Base-by-base conservation (phyloP, 2,329 filamentous ascomycete species). In the Bipolaris sorokiniana region DNA sequence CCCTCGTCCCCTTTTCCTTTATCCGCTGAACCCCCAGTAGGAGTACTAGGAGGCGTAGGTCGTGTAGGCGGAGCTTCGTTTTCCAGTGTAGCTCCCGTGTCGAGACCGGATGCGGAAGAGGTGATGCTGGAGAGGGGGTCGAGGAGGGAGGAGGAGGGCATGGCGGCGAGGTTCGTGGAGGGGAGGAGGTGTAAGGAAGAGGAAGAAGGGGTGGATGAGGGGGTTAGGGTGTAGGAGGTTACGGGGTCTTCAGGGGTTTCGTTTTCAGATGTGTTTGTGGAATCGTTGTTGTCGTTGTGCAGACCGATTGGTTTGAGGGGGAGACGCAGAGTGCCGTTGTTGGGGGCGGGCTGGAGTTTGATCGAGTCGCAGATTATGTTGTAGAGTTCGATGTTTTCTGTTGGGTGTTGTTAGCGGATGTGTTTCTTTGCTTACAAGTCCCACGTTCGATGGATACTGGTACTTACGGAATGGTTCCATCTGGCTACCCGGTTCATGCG, bases 301-400 rank as follows among this genome's bases (percentile, higher is more conserved):
- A 85, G 71, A 4, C 89, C 89, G 11, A 86, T 71, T 0, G 88
- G 81, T 56, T 82, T 83, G 22, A 94, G 78, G 0, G 90, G 90
- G 11, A 94, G 82, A 10, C 88, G 83, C 5, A 97, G 79, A 0
- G 92, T 97, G 48, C 94, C 94, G 71, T 98, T 98, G 74, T 97
- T 97, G 1, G 90, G 86, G 51, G 83, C 83, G 0, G 92, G 90
- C 4, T 76, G 75, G 55, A 98, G 80, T 11, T 89, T 88, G 23
- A 98, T 78, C 0, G 91, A 93, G 77, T 97, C 93, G 74, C 94
- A 97, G 42, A 98, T 78, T 61, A 98, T 91, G 70, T 97, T 97
- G 79, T 98, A 98, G 7, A 98, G 90, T 69, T 97, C 90, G 57
- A 87, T 93, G 64, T 98, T 98, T 85, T 97, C 90, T 94, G 66